phyloP scores from a whole-genome alignment of 805 yeast genomes.

The Wickerhamomyces tratensis region DNA sequence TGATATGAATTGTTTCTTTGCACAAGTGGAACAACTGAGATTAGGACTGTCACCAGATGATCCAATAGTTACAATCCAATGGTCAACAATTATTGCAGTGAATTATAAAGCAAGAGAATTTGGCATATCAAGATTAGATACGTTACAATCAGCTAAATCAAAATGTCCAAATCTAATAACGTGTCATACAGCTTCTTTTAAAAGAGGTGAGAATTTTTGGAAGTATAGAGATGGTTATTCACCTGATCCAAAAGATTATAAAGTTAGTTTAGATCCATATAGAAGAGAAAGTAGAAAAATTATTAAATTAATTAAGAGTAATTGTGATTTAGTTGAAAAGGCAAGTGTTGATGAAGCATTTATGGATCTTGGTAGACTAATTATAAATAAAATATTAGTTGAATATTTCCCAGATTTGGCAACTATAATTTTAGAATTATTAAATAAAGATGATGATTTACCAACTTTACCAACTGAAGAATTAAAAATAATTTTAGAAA shows the following conservation, averaged over 20 bases:
- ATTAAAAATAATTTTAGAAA: constrained; percentile 19
- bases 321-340: constrained; percentile 71
- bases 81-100: constrained; percentile 86
- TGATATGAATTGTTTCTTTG: constrained; percentile 92
- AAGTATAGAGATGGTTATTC: constrained; percentile 47
- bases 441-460: constrained; percentile 18
- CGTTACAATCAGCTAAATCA: constrained; percentile 51
- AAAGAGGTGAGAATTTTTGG: constrained; percentile 82
- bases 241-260: constrained; percentile 56
- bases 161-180: constrained; percentile 71
- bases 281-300: constrained; percentile 80
- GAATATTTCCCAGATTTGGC: constrained; percentile 37
- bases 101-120: constrained; percentile 80
- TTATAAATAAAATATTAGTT: constrained; percentile 30
- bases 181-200: constrained; percentile 92
- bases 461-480: constrained; percentile 35
- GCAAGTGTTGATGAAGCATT: constrained; percentile 95
- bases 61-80: constrained; percentile 92
- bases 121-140: constrained; percentile 76
- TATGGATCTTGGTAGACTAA: constrained; percentile 67
- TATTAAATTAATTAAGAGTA: constrained; percentile 47
- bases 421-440: constrained; percentile 6
- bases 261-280: constrained; percentile 87
- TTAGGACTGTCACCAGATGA: constrained; percentile 53
- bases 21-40: constrained; percentile 84